Conservation (phyloP, 768 basidiomycete species). For the Tulasnella sp. region DNA sequence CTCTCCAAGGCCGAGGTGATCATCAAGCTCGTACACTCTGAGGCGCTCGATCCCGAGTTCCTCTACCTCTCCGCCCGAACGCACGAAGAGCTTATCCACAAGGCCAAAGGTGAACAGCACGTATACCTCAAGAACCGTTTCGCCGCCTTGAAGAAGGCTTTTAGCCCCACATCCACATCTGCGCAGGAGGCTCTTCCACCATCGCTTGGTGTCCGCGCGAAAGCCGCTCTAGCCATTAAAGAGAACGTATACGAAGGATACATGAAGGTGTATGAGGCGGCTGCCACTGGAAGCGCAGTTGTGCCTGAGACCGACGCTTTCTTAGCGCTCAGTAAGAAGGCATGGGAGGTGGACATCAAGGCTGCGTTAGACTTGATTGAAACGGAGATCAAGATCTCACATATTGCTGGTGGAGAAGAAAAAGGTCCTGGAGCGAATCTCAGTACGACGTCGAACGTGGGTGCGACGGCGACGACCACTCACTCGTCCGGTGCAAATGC, state of each 20-base stretch:
- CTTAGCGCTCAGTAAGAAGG: slow-evolving; percentile 37
- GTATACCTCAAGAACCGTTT: neutral
- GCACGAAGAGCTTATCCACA: slow-evolving; percentile 37
- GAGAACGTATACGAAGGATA: slow-evolving; percentile 30
- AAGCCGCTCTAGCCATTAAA: neutral
- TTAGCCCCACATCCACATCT: neutral
- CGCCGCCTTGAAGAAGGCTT: neutral
- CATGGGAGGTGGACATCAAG: slow-evolving; percentile 43
- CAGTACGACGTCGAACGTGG: neutral
- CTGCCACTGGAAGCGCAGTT: slow-evolving; percentile 31
- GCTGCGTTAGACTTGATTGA: slow-evolving; percentile 38
- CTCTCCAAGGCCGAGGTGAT: slow-evolving; percentile 34
- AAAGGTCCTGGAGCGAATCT: slow-evolving; percentile 45
- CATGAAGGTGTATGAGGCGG: slow-evolving; percentile 37
- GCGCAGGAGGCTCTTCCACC: neutral
- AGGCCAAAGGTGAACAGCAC: slow-evolving; percentile 29
- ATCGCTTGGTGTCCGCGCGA: neutral
- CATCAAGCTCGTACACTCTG: slow-evolving; percentile 50
- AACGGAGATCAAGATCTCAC: slow-evolving; percentile 41
- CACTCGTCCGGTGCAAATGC: slow-evolving; percentile 22
- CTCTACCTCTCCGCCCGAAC: slow-evolving; percentile 49
- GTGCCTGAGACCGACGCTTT: slow-evolving; percentile 37
- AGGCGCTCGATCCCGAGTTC: slow-evolving; percentile 51
- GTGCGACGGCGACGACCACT: neutral
- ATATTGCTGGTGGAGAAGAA: slow-evolving; percentile 8